phyloP scores from a whole-genome alignment of 257 asterid genomes.

The Primulina tabacum region DNA sequence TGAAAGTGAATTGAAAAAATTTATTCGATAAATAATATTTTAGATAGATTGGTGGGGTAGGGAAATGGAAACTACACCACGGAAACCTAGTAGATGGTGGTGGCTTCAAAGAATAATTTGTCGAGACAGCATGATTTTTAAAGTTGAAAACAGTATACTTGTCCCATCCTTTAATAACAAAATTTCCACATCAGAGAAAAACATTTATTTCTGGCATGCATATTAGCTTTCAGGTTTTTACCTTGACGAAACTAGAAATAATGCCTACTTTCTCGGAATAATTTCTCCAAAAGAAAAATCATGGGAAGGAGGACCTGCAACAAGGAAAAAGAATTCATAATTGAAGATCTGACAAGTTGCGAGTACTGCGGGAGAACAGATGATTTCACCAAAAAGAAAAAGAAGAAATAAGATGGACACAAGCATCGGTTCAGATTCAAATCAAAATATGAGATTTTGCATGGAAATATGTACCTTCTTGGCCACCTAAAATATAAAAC shows the following conservation, averaged over 20 bases:
- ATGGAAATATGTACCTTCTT: slow-evolving; percentile 51
- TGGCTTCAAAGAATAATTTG: neutral
- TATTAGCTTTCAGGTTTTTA: neutral
- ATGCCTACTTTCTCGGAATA: slow-evolving; percentile 51
- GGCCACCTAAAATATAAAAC: slow-evolving; percentile 73
- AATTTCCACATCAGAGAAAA: slow-evolving; percentile 9
- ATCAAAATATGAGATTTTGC: neutral
- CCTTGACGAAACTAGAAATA: slow-evolving; percentile 6
- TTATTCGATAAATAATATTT: neutral
- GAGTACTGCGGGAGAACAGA: neutral
- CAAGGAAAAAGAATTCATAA: slow-evolving; percentile 18
- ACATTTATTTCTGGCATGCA: neutral
- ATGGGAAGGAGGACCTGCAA: slow-evolving; percentile 74
- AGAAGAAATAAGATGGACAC: neutral
- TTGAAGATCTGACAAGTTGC: neutral
- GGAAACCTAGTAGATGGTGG: neutral
- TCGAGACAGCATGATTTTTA: neutral
- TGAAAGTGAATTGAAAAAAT: too few relatives aligned
- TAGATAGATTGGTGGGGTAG: too few relatives aligned
- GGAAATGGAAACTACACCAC: neutral
- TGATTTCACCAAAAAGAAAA: neutral
- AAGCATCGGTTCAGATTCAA: neutral
- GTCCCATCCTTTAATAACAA: slow-evolving; percentile 14
- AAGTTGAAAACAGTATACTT: slow-evolving; percentile 1
- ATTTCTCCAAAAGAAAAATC: slow-evolving; percentile 69